phyloP scores from a whole-genome alignment of 768 basidiomycete genomes.

The Sistotremastrum suecicum region DNA sequence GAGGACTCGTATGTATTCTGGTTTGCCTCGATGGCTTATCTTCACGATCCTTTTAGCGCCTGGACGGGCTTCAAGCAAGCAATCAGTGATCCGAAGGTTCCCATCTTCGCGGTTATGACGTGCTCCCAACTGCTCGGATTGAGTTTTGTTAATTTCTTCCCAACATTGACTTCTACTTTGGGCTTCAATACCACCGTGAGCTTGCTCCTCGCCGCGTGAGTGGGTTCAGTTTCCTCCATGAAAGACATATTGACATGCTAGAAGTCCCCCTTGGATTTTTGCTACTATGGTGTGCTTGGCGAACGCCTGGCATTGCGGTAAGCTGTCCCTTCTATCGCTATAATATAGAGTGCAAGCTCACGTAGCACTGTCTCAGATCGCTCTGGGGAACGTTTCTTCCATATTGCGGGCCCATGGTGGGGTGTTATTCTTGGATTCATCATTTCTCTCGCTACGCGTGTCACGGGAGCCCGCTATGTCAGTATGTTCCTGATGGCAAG shows the following conservation, averaged over 20 bases:
- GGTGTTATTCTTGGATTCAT: slow-evolving; percentile 8
- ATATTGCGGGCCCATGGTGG: slow-evolving; percentile 6
- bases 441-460: slow-evolving; percentile 6
- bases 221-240: not conserved
- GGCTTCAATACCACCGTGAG: slow-evolving; percentile 46
- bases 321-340: not conserved
- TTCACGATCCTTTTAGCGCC: slow-evolving; percentile 19
- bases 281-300: slow-evolving; percentile 7
- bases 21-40: too few species aligned
- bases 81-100: slow-evolving; percentile 38
- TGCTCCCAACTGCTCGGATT: slow-evolving; percentile 37
- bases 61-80: slow-evolving; percentile 40
- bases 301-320: slow-evolving; percentile 10
- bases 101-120: slow-evolving; percentile 38
- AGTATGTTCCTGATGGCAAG: slow-evolving; percentile 8
- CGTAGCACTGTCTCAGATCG: slow-evolving; percentile 1
- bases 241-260: too few species aligned
- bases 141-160: slow-evolving; percentile 50
- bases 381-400: slow-evolving; percentile 10
- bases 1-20: slow-evolving; percentile 4
- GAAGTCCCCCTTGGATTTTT: slow-evolving; percentile 10
- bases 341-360: not conserved
- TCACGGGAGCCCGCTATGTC: slow-evolving; percentile 5
- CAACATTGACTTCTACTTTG: slow-evolving; percentile 43
- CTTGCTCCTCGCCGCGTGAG: slow-evolving; percentile 47